Evolutionary conservation across 108 stramenopile species (phyloP).

Genomic region (Fragilariopsis cylindrus): DNA sequence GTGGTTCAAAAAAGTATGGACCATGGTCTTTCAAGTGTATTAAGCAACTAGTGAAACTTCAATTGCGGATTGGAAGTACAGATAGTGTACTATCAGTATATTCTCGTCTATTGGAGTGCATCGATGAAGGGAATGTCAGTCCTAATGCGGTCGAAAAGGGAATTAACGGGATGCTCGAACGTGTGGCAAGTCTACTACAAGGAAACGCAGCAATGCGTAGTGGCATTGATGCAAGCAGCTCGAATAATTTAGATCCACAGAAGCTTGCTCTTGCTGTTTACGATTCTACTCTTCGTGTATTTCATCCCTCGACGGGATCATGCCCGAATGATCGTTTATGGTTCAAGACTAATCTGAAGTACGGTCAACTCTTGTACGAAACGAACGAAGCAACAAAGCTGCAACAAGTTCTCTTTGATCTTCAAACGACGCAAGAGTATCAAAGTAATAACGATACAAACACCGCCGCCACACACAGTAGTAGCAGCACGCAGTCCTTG

Average conservation of each 20-base stretch:
- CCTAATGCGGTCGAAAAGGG: conserved; percentile 93
- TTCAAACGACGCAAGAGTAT: conserved; percentile 42
- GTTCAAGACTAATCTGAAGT: conserved; percentile 96
- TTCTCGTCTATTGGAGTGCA: conserved; percentile 69
- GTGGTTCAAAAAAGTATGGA: conserved; percentile 48
- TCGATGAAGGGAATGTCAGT: conserved; percentile 69
- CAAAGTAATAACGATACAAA: conserved; percentile 18
- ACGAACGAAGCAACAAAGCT: conserved; percentile 87
- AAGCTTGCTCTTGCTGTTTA: conserved; percentile 64
- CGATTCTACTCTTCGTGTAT: conserved; percentile 71
- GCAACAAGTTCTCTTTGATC: conserved; percentile 81
- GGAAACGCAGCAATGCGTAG: conserved; percentile 18
- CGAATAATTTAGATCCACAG: conserved; percentile 36
- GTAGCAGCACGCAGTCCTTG: conserved; percentile 75
- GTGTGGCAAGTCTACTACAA: conserved; percentile 71
- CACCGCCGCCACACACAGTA: conserved; percentile 19
- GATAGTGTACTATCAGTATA: conserved; percentile 57
- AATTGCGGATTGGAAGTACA: conserved; percentile 51
- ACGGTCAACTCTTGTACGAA: conserved; percentile 90
- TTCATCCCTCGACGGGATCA: conserved; percentile 71
- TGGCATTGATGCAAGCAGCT: not conserved
- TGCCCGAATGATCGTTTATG: conserved; percentile 88
- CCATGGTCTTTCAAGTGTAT: conserved; percentile 89
- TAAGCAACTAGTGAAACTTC: conserved; percentile 90
- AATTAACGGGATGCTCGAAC: conserved; percentile 89